phyloP scores from a whole-genome alignment of 2,329 filamentous ascomycete genomes.

The Fusarium decemcellulare region DNA sequence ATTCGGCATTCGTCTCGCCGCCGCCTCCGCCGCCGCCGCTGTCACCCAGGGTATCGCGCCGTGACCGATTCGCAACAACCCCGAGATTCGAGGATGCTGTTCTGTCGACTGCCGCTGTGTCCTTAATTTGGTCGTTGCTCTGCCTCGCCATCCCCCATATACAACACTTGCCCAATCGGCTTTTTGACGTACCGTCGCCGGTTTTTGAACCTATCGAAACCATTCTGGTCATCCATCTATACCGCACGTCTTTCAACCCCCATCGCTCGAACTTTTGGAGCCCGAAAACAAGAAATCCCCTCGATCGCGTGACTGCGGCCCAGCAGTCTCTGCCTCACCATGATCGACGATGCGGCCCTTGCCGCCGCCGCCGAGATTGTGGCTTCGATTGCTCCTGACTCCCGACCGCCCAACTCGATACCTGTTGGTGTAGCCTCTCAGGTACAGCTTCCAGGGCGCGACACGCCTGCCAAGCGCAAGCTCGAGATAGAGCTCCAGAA shows the following conservation, averaged over 20 bases:
- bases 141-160: conserved; percentile 16
- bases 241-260: conserved; percentile 12
- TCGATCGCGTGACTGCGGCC: conserved; percentile 45
- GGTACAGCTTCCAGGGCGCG: conserved; percentile 82
- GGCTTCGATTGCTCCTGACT: conserved; percentile 64
- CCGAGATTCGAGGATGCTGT: conserved; percentile 40
- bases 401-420: conserved; percentile 55
- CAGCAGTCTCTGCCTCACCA: conserved; percentile 49
- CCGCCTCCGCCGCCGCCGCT: conserved; percentile 15
- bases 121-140: conserved; percentile 35
- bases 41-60: conserved; percentile 29
- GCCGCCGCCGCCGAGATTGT: conserved; percentile 68
- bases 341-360: conserved; percentile 70
- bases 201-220: conserved; percentile 16
- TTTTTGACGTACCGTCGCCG: conserved; percentile 11
- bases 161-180: conserved; percentile 18
- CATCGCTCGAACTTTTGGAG: conserved; percentile 23
- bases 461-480: conserved; percentile 80
- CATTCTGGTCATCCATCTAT: conserved; percentile 5
- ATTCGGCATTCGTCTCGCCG: not conserved
- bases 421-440: conserved; percentile 61
- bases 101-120: conserved; percentile 31
- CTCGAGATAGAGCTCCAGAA: conserved; percentile 88
- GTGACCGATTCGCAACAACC: conserved; percentile 14
- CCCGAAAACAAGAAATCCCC: conserved; percentile 7